A percentile compares a stretch with the other conserved stretches of the same genome.
Evolutionary conservation across 2,329 filamentous ascomycete species (phyloP).

Genomic region (Aspergillus felis): DNA sequence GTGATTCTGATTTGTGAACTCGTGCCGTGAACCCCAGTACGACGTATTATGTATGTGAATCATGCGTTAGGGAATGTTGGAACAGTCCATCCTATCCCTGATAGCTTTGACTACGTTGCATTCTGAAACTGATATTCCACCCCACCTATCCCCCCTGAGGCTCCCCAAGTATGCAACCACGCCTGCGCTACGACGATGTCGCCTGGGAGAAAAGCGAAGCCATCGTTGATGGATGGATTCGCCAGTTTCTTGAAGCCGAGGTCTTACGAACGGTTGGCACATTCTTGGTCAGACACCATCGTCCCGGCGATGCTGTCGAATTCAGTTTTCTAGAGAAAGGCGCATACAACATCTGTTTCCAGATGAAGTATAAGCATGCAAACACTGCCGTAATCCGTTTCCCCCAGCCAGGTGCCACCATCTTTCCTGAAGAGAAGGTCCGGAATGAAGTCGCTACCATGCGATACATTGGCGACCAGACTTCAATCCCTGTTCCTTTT

Average conservation of each 20-base stretch:
- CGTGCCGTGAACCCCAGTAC: no score
- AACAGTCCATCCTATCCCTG: neutral
- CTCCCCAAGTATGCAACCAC: neutral
- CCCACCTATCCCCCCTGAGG: no score
- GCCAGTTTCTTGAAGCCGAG: neutral
- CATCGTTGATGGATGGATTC: conserved; percentile 2
- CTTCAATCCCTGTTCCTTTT: neutral
- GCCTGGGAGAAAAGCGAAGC: conserved; percentile 8
- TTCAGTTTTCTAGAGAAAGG: neutral
- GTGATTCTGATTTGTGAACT: no score
- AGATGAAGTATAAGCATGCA: neutral
- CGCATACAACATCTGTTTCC: neutral
- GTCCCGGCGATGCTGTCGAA: neutral
- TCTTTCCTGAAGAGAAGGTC: neutral
- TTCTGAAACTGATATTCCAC: neutral
- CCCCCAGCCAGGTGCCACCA: neutral
- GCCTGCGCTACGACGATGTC: neutral
- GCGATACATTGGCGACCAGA: neutral
- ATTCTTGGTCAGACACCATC: neutral
- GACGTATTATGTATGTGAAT: no score
- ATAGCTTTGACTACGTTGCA: no score
- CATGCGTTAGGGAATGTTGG: no score
- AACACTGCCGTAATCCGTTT: neutral
- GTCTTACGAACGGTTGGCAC: neutral
- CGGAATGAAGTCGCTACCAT: neutral